Evolutionary conservation across 1,139 yeast genomes (phyloP).

Genomic region (Debaryomycetaceae sp.): DNA sequence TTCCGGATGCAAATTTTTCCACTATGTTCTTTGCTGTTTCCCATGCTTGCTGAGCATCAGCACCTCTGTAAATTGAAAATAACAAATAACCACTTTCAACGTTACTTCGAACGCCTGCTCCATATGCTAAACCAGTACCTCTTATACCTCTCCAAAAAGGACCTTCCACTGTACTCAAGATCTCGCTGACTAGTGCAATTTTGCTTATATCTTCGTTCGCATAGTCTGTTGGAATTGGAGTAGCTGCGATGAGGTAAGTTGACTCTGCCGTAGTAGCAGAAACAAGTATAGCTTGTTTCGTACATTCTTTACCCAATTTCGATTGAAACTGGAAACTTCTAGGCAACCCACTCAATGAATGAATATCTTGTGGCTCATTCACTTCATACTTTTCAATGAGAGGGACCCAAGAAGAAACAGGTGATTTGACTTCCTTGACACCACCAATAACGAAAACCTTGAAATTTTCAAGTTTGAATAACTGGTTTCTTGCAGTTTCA

Average conservation of each 20-base stretch:
- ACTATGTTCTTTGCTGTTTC: slow-evolving; percentile 65
- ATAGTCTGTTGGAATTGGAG: slow-evolving; percentile 65
- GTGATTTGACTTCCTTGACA: slow-evolving; percentile 43
- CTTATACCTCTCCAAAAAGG: slow-evolving; percentile 97
- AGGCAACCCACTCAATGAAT: slow-evolving; percentile 39
- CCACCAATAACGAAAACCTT: slow-evolving; percentile 75
- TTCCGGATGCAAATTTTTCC: slow-evolving; percentile 56
- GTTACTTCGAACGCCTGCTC: slow-evolving; percentile 61
- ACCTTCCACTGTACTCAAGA: slow-evolving; percentile 87
- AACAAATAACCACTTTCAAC: slow-evolving; percentile 67
- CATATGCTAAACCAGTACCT: slow-evolving; percentile 94
- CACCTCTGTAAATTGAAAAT: slow-evolving; percentile 74
- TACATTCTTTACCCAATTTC: slow-evolving; percentile 51
- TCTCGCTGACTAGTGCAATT: slow-evolving; percentile 71
- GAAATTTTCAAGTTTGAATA: slow-evolving; percentile 60
- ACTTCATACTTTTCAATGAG: slow-evolving; percentile 27
- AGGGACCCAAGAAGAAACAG: slow-evolving; percentile 61
- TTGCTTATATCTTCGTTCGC: slow-evolving; percentile 66
- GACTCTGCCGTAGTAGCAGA: slow-evolving; percentile 88
- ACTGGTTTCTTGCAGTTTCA: slow-evolving; percentile 50
- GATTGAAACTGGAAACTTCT: slow-evolving; percentile 55
- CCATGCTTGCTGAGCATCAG: slow-evolving; percentile 77
- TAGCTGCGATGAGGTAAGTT: slow-evolving; percentile 61
- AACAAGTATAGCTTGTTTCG: slow-evolving; percentile 58
- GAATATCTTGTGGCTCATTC: slow-evolving; percentile 6